A percentile compares a stretch with the other conserved stretches of the same genome.
phyloP scores from a whole-genome alignment of 192 early-diverging fungal species.

The Entrophospora sp. region DNA sequence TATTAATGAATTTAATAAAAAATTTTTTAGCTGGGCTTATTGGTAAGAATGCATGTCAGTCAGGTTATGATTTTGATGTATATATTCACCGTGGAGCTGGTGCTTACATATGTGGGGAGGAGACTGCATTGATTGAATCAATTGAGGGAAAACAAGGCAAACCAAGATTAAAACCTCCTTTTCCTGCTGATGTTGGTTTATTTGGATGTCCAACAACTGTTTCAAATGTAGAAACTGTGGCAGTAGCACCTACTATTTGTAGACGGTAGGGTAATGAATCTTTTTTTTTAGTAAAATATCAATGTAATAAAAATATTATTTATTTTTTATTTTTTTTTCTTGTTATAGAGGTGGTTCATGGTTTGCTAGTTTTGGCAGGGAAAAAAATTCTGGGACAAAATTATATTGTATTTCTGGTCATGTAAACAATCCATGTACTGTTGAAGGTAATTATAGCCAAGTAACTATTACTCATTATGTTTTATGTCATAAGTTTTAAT shows the following conservation, averaged over 20 bases:
- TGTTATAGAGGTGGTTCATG: constrained; percentile 68
- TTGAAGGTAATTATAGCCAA: constrained; percentile 53
- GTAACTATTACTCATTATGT: too few relatives aligned
- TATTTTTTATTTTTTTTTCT: neutral
- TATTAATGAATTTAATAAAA: neutral
- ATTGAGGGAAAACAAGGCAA: constrained; percentile 98
- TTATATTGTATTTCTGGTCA: constrained; percentile 97
- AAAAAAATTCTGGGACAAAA: constrained; percentile 91
- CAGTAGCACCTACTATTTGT: constrained; percentile 92
- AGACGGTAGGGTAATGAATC: constrained; percentile 28
- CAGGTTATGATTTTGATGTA: constrained; percentile 95
- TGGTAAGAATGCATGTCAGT: constrained; percentile 97
- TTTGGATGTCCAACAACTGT: constrained; percentile 99
- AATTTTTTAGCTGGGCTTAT: constrained; percentile 67
- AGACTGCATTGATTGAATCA: constrained; percentile 80
- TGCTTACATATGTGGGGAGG: constrained; percentile 98
- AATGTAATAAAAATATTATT: neutral
- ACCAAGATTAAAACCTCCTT: constrained; percentile 96
- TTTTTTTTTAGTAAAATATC: neutral
- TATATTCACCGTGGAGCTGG: constrained; percentile 97
- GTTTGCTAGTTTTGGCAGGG: constrained; percentile 93
- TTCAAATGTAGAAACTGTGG: constrained; percentile 98
- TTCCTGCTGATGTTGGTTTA: constrained; percentile 96
- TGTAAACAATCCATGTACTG: constrained; percentile 95
- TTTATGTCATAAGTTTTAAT: too few relatives aligned